Evolutionary conservation across 345 rosid species (phyloP).

Genomic region (Carallia pectinifolia): DNA sequence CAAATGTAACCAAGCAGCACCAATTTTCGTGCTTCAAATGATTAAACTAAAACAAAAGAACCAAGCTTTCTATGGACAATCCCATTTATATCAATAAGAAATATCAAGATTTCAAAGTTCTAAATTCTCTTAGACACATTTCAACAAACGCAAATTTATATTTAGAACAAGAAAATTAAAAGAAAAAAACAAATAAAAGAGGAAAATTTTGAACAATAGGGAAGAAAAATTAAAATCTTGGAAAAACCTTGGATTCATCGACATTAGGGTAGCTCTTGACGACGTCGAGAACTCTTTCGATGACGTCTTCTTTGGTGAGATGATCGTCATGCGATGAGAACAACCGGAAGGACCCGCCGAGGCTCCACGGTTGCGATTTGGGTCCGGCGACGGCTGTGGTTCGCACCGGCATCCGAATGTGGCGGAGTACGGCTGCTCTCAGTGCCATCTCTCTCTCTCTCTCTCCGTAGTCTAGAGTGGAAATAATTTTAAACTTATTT

Average conservation of each 20-base stretch:
- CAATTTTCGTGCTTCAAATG: no score
- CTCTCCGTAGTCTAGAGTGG: no score
- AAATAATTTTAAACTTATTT: no score
- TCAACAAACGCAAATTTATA: background rate
- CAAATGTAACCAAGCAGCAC: no score
- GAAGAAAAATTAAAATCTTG: no score
- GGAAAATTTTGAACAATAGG: no score
- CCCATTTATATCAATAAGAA: background rate
- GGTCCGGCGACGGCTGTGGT: conserved; percentile 28
- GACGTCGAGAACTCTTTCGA: conserved; percentile 78
- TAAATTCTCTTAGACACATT: background rate
- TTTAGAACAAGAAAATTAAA: no score
- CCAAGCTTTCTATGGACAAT: background rate
- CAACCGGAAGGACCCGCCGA: conserved; percentile 37
- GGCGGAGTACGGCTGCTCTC: conserved; percentile 66
- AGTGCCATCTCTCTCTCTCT: conserved; percentile 51
- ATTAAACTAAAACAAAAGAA: background rate
- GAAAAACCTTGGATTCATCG: conserved; percentile 73
- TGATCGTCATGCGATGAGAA: conserved; percentile 91
- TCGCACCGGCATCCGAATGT: conserved; percentile 59
- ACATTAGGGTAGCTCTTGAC: conserved; percentile 93
- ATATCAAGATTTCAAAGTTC: background rate
- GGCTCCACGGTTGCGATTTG: conserved; percentile 24
- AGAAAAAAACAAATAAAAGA: background rate
- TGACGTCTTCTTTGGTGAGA: conserved; percentile 64